Evolutionary conservation across 768 basidiomycete species (phyloP).

Genomic region (Psilocybe azurescens): DNA sequence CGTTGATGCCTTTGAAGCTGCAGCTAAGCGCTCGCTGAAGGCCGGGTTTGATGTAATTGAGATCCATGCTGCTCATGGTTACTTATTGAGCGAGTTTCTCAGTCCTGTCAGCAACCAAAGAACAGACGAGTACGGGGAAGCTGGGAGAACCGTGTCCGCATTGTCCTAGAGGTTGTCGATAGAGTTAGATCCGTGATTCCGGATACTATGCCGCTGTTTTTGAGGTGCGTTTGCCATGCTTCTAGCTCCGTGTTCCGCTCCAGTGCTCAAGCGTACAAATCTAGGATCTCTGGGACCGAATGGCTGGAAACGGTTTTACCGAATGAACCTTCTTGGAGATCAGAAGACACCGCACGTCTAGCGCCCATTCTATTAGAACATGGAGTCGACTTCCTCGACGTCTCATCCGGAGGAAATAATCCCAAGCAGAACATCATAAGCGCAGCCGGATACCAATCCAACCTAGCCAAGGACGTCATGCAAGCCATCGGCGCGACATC

Average conservation of each 20-base stretch:
- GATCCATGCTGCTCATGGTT: constrained; percentile 71
- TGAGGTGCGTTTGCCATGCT: constrained; percentile 46
- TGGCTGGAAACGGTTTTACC: constrained; percentile 67
- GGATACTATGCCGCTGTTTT: constrained; percentile 68
- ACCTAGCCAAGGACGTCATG: constrained; percentile 14
- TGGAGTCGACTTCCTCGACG: constrained; percentile 79
- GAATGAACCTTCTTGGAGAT: constrained; percentile 63
- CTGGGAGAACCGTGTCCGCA: constrained; percentile 71
- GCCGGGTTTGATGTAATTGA: constrained; percentile 41
- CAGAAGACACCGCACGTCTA: constrained; percentile 1
- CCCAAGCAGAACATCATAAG: constrained; percentile 40
- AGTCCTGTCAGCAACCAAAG: constrained; percentile 66
- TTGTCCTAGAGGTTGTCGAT: constrained; percentile 67
- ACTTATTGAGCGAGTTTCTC: constrained; percentile 59
- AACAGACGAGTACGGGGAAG: constrained; percentile 75
- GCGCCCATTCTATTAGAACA: constrained; percentile 58
- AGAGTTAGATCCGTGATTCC: constrained; percentile 66
- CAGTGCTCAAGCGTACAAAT: too few species aligned
- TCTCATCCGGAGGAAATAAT: constrained; percentile 68
- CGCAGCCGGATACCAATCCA: constrained; percentile 6
- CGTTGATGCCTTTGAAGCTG: constrained; percentile 60
- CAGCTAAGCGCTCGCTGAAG: constrained; percentile 54
- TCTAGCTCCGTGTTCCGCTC: too few species aligned
- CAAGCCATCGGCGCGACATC: constrained; percentile 3
- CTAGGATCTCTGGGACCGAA: constrained; percentile 73